phyloP scores from a whole-genome alignment of 352 stramenopile species.

The Pythium volutum region DNA sequence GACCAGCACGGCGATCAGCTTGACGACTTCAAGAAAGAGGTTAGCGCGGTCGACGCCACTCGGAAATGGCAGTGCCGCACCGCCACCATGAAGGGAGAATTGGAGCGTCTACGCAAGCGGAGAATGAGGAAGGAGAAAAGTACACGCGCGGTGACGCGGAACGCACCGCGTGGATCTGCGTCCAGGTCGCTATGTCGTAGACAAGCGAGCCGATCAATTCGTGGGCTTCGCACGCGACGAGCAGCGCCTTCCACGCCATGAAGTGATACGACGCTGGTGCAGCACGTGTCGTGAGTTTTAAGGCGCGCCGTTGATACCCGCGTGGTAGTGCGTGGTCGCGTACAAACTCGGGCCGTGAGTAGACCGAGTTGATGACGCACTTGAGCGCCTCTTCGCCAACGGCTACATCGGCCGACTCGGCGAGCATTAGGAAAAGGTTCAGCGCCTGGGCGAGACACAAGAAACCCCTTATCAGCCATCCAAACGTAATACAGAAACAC shows the following conservation, averaged over 20 bases:
- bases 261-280: conserved; percentile 38
- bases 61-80: conserved; percentile 17
- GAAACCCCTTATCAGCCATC: not conserved
- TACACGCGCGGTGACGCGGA: not conserved
- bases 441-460: conserved; percentile 26
- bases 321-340: conserved; percentile 26
- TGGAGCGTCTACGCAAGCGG: conserved; percentile 37
- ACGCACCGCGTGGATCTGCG: conserved; percentile 39
- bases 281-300: conserved; percentile 26
- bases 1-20: conserved; percentile 52
- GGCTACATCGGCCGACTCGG: conserved; percentile 22
- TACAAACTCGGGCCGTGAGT: conserved; percentile 57
- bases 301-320: conserved; percentile 25
- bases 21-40: conserved; percentile 53
- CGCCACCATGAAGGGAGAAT: conserved; percentile 29
- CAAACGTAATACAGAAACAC: not conserved
- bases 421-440: conserved; percentile 31
- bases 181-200: conserved; percentile 36
- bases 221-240: conserved; percentile 47
- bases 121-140: not conserved
- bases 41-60: conserved; percentile 22
- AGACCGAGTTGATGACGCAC: conserved; percentile 68
- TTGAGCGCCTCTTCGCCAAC: conserved; percentile 58
- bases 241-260: conserved; percentile 57
- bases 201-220: conserved; percentile 29